These are phyloP conservation scores for Xylaria hypoxylon DNA, from an alignment of 2,329 filamentous ascomycete species.

Conservation along the genomic window DNA sequence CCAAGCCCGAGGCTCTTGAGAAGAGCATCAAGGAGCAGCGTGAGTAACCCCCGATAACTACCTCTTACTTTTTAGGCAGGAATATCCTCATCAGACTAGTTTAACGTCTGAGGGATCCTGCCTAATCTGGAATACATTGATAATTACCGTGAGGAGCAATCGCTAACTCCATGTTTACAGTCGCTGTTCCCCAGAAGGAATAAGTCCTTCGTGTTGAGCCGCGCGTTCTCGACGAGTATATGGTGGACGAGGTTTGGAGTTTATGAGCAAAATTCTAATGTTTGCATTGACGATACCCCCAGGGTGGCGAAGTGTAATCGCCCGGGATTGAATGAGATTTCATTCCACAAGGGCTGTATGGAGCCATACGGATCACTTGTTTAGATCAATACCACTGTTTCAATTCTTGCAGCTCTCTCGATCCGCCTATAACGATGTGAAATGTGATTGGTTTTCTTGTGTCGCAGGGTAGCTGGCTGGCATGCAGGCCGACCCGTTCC, in stretches of 20 bases:
- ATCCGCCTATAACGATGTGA: background rate
- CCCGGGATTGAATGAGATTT: slow-evolving; percentile 27
- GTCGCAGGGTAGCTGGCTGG: background rate
- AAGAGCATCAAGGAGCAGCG: slow-evolving; percentile 76
- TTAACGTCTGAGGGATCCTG: background rate
- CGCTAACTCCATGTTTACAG: slow-evolving; percentile 40
- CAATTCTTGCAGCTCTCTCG: slow-evolving; percentile 9
- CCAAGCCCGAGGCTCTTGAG: slow-evolving; percentile 86
- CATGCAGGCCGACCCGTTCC: background rate
- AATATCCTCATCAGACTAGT: background rate
- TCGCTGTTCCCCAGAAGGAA: slow-evolving; percentile 63
- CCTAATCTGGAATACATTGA: background rate
- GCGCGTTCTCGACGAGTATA: slow-evolving; percentile 23
- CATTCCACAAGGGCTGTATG: slow-evolving; percentile 25
- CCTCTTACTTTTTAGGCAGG: background rate
- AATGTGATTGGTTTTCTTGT: slow-evolving; percentile 5
- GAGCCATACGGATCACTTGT: slow-evolving; percentile 33
- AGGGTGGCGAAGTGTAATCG: slow-evolving; percentile 46
- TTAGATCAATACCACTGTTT: slow-evolving; percentile 40
- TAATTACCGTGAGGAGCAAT: background rate
- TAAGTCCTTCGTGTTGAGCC: slow-evolving; percentile 46
- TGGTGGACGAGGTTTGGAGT: slow-evolving; percentile 30
- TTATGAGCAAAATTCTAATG: slow-evolving; percentile 38
- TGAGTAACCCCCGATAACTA: slow-evolving; percentile 20
- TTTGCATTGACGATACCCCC: slow-evolving; percentile 47